Conservation (phyloP, 2,329 filamentous ascomycete species). For the Cercospora canescens region DNA sequence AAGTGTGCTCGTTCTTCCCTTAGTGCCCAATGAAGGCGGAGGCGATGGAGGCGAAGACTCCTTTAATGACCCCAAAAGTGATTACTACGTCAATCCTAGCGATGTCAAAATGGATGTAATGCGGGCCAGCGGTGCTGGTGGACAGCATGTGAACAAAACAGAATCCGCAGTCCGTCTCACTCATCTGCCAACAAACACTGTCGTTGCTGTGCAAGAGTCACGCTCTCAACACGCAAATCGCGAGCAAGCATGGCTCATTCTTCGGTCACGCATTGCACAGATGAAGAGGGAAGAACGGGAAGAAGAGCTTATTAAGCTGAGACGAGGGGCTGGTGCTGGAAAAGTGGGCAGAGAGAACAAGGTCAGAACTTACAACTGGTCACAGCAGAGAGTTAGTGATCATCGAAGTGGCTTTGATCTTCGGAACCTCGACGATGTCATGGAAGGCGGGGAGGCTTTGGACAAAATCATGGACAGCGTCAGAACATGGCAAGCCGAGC, state of each 20-base stretch:
- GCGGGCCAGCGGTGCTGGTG: constrained; percentile 87
- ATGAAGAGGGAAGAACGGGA: constrained; percentile 78
- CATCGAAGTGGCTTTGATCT: constrained; percentile 79
- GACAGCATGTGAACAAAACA: constrained; percentile 98
- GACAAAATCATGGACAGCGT: constrained; percentile 78
- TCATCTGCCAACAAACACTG: constrained; percentile 81
- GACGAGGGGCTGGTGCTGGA: constrained; percentile 75
- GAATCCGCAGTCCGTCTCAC: constrained; percentile 93
- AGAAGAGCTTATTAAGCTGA: constrained; percentile 71
- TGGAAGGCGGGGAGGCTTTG: constrained; percentile 71
- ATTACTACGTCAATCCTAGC: constrained; percentile 83
- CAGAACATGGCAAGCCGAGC: constrained; percentile 70
- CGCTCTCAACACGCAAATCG: constrained; percentile 89
- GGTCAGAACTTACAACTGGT: constrained; percentile 85
- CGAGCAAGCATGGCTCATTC: constrained; percentile 79
- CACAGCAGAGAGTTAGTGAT: constrained; percentile 80
- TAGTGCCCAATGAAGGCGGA: constrained; percentile 62
- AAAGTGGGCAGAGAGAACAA: constrained; percentile 90
- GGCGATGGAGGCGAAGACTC: constrained; percentile 56
- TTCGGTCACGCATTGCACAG: constrained; percentile 81
- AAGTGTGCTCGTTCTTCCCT: constrained; percentile 87
- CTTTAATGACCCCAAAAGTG: constrained; percentile 79
- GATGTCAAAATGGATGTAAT: constrained; percentile 87
- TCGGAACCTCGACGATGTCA: constrained; percentile 77
- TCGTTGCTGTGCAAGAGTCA: constrained; percentile 89